Conservation (phyloP, 345 rosid genomes). For the Mallotus nudiflorus region DNA sequence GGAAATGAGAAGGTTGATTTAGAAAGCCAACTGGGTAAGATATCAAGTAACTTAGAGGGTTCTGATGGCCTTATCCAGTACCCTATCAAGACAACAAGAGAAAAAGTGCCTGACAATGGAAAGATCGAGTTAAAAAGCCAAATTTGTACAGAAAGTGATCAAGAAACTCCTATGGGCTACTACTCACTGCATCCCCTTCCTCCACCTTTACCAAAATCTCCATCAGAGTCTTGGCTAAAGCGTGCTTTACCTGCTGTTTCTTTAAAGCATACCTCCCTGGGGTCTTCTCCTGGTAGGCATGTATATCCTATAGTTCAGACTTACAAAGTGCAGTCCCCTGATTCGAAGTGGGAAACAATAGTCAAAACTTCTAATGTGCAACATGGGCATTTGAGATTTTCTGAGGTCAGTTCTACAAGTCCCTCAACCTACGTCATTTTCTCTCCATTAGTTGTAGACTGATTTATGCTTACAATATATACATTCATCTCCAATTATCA, state of each 20-base stretch:
- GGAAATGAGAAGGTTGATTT: constrained; percentile 30
- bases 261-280: constrained; percentile 44
- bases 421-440: neutral
- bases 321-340: constrained; percentile 25
- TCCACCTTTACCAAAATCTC: constrained; percentile 78
- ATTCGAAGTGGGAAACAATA: constrained; percentile 77
- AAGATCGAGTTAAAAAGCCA: constrained; percentile 31
- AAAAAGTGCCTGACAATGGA: constrained; percentile 5
- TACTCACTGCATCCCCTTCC: constrained; percentile 45
- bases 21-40: neutral
- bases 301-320: constrained; percentile 29
- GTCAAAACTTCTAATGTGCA: constrained; percentile 58
- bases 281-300: constrained; percentile 33
- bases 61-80: neutral
- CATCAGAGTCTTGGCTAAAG: constrained; percentile 88
- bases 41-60: neutral
- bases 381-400: constrained; percentile 50
- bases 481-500: constrained; percentile 14
- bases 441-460: neutral
- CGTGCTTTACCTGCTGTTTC: constrained; percentile 63
- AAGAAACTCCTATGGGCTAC: constrained; percentile 26
- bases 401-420: constrained; percentile 50
- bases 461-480: constrained; percentile 2
- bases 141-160: constrained; percentile 22
- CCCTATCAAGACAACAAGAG: neutral